Evolutionary conservation across 2,329 filamentous ascomycete genomes (phyloP), one percentile per base, ranked within the genome.

Genomic region (Clonostachys rhizophaga): DNA sequence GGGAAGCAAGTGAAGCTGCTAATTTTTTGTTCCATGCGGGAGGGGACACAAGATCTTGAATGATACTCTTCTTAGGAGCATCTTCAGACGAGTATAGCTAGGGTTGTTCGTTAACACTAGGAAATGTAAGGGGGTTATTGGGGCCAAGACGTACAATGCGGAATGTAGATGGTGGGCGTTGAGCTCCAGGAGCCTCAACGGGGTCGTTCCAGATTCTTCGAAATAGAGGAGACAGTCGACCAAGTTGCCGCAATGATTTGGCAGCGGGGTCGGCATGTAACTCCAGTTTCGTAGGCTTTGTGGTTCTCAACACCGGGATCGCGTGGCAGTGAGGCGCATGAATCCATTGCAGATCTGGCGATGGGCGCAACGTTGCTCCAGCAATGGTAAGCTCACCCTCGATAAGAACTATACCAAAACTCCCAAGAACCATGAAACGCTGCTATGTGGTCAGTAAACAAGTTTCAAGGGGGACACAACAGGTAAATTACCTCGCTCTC

Each of bases 311-410:
- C 1, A 86, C 79, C 1, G 86, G 86, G 2, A 92, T 64, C 1
- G 87, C 82, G 58, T 89, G 81, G 36, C 84, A 88, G 40, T 78
- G 76, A 2, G 87, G 80, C 14, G 86, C 84, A 60, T 80, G 81
- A 14, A 89, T 72, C 70, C 78, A 83, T 52, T 77, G 69, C 6
- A 69, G 58, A 1, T 56, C 61, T 24, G 73, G 66, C 1, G 73
- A 70, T 2, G 75, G 60, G 11, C 69, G 68, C 5, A 92, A 60
- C 7, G 74, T 78, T 7, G 86, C 82, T 14, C 88, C 87, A 13
- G 81, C 76, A 24, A 92, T 62, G 2, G 79, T 83, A 20, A 87
- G 68, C 40, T 82, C 72, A 3, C 89, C 89, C 45, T 71, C 72
- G 9, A 70, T 56, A 1, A 92, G 74, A 12, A 70, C 70, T 33